Conservation (phyloP, 495 filamentous ascomycete genomes). For the Aspergillus carlsbadensis region DNA sequence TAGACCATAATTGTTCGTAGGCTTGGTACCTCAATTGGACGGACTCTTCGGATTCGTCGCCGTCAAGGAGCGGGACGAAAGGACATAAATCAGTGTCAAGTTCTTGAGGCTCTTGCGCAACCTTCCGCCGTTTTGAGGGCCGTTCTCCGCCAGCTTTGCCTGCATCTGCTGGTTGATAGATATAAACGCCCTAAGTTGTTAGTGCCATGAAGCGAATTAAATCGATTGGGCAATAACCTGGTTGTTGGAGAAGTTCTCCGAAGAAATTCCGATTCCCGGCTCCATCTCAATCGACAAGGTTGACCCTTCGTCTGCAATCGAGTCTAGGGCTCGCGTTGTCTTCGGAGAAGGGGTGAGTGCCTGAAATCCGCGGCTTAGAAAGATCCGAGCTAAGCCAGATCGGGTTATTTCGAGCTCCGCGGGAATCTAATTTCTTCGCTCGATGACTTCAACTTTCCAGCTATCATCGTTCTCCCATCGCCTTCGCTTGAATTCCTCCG, state of each 20-base stretch:
- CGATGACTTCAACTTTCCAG: not conserved
- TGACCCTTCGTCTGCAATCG: conserved; percentile 25
- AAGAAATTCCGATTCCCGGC: conserved; percentile 23
- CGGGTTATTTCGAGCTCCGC: conserved; percentile 14
- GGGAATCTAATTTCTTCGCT: conserved; percentile 4
- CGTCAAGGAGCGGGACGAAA: conserved; percentile 64
- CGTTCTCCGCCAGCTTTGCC: conserved; percentile 40
- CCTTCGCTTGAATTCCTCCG: not conserved
- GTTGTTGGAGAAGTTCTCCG: conserved; percentile 42
- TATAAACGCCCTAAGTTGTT: conserved; percentile 56
- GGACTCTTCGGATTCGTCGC: conserved; percentile 54
- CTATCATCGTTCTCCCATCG: conserved; percentile 8
- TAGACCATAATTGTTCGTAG: conserved; percentile 67
- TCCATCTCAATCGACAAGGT: conserved; percentile 26
- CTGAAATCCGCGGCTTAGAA: conserved; percentile 16
- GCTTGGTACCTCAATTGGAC: conserved; percentile 56
- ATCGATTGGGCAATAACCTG: conserved; percentile 33
- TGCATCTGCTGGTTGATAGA: conserved; percentile 58
- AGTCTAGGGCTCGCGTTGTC: conserved; percentile 3
- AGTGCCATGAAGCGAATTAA: conserved; percentile 1
- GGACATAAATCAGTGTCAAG: conserved; percentile 19
- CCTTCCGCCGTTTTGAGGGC: conserved; percentile 65
- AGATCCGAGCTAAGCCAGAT: conserved; percentile 14
- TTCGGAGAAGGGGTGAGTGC: not conserved
- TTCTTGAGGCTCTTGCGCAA: conserved; percentile 30